Base-by-base conservation (phyloP, 495 filamentous ascomycete species). In the Aspergillus avenaceus region DNA sequence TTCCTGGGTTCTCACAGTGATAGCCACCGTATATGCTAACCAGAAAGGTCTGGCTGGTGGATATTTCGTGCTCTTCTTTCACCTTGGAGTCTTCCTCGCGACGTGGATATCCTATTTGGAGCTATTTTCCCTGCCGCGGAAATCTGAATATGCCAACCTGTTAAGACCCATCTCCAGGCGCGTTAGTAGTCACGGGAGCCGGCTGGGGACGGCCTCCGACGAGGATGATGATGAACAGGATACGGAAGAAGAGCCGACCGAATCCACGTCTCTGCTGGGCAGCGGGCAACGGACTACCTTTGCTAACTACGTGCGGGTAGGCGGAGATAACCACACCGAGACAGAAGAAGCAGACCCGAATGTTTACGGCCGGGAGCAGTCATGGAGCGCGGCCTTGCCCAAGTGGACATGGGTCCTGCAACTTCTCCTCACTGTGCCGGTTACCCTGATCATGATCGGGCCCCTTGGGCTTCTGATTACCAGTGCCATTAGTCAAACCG, bases 381-480 rank as follows among this genome's bases (percentile, higher is more conserved):
- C 76, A 4, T 97, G 93, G 93, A 92, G 87, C 52, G 79, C 77
- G 21, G 73, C 78, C 18, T 63, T 98, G 31, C 91, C 90, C 1
- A 77, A 76, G 24, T 96, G 86, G 85, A 80, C 84, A 19, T 98
- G 93, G 93, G 63, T 91, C 27, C 54, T 91, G 16, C 89, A 97
- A 62, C 88, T 97, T 53, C 71, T 98, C 5, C 55, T 96, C 29
- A 73, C 90, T 9, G 84, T 81, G 0, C 91, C 92, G 2, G 80
- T 96, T 37, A 75, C 80, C 29, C 74, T 96, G 49, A 84, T 90
- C 23, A 60, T 97, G 14, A 61, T 85, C 16, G 89, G 80, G 16
- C 86, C 93, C 51, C 74, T 90, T 19, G 84, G 78, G 19, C 76
- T 98, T 7, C 64, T 95, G n/a, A 54, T 88, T 22, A 85, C 84